Evolutionary conservation across 2,329 filamentous ascomycete genomes (phyloP).

Genomic region (Fusarium denticulatum): DNA sequence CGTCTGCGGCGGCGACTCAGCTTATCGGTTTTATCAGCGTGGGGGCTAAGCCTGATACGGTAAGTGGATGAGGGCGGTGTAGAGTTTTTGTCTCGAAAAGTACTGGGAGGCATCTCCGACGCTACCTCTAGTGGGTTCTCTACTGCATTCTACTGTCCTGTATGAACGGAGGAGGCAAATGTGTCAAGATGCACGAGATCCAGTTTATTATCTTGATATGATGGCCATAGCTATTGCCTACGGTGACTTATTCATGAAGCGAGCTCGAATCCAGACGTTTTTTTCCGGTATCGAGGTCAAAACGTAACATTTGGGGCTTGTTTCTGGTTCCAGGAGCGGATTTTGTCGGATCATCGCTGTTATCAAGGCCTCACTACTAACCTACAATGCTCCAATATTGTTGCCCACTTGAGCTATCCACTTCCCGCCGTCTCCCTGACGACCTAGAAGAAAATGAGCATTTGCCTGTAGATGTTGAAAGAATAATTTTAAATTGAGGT

Average conservation of each 20-base stretch:
- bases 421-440: conserved; percentile 40
- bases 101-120: conserved; percentile 31
- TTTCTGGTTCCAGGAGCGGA: conserved; percentile 25
- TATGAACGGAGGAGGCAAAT: conserved; percentile 20
- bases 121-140: conserved; percentile 4
- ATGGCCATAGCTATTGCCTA: neutral
- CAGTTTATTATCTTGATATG: neutral
- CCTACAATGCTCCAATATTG: conserved; percentile 19
- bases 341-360: conserved; percentile 32
- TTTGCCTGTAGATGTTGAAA: neutral
- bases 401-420: conserved; percentile 32
- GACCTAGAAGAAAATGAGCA: conserved; percentile 5
- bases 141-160: conserved; percentile 1
- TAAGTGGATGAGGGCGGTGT: conserved; percentile 42
- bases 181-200: neutral
- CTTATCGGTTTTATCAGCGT: conserved; percentile 48
- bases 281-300: neutral
- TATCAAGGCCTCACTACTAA: conserved; percentile 8
- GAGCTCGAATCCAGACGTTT: neutral
- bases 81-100: conserved; percentile 28
- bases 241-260: neutral
- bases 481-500: neutral
- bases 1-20: conserved; percentile 41
- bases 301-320: conserved; percentile 1
- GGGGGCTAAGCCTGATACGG: conserved; percentile 28